Conservation (phyloP, 306 rosid genomes). For the Citrullus colocynthis region DNA sequence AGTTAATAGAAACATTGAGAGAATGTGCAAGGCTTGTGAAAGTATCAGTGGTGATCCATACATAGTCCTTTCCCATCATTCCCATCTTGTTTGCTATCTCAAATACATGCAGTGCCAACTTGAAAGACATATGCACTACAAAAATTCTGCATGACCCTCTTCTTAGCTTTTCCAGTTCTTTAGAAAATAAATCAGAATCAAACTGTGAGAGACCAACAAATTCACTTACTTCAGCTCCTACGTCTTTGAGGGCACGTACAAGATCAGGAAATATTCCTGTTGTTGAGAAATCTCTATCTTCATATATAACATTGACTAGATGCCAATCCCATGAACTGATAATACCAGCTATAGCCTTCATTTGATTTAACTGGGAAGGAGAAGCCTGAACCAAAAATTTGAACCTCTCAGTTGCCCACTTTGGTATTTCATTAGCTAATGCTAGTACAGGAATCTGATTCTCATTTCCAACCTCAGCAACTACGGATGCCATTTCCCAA, state of each 20-base stretch:
- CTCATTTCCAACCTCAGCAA: conserved; percentile 25
- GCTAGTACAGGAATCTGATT: conserved; percentile 21
- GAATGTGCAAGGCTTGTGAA: conserved; percentile 38
- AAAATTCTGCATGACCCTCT: conserved; percentile 23
- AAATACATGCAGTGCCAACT: conserved; percentile 24
- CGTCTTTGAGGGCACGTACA: conserved; percentile 13
- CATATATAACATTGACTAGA: conserved; percentile 25
- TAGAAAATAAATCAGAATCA: conserved; percentile 22
- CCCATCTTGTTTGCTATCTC: conserved; percentile 25
- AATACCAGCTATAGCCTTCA: conserved; percentile 33
- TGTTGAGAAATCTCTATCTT: conserved; percentile 25
- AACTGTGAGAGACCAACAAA: conserved; percentile 23
- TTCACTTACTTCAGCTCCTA: conserved; percentile 13
- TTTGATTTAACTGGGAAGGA: conserved; percentile 14
- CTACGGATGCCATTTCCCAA: conserved; percentile 34
- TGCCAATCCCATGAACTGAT: conserved; percentile 32
- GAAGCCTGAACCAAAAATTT: conserved; percentile 31
- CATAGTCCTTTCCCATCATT: conserved; percentile 37
- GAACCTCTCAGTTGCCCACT: conserved; percentile 28
- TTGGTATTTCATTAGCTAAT: conserved; percentile 29
- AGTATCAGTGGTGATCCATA: conserved; percentile 43
- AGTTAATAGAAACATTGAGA: conserved; percentile 26
- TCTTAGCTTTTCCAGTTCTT: conserved; percentile 27
- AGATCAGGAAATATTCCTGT: conserved; percentile 21
- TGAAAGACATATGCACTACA: conserved; percentile 23